Evolutionary conservation across 2,329 filamentous ascomycete genomes (phyloP), one percentile per base, ranked within the genome.

Genomic region (Xylaria sp.): DNA sequence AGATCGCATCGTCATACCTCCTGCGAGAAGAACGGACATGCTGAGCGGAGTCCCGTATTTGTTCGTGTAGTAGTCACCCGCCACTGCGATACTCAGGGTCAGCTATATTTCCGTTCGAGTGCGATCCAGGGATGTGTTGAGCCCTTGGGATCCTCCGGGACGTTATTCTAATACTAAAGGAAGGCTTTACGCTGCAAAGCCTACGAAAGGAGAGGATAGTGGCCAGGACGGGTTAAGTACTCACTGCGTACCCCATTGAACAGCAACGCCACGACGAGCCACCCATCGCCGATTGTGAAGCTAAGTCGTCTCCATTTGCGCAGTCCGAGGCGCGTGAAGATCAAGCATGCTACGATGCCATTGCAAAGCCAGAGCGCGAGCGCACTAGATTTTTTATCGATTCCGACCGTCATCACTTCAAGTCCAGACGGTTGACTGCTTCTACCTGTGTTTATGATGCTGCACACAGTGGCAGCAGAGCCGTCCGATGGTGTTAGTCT

Each of bases 341-440:
- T 67, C 1, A 72, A 19, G 1, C 12, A 6, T 3, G 45, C 19
- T 9, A 65, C 53, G 34, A 65, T 2, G 4, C 47, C 61, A 32
- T 64, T 65, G 61, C 69, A 67, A 9, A 65, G 17, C 64, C 67
- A 64, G n/a, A 71, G 57, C 11, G 66, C 62, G n/a, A 70, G 17
- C 0, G 21, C n/a, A 7, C 55, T 59, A 11, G 62, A 59, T 36
- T 4, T 39, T 2, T 17, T 7, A 14, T 57, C 54, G 11, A 7
- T 17, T 17, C 9, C 54, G 12, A 39, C 1, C 14, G 32, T 17
- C 53, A 56, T 56, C 8, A n/a, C 12, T 24, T 36, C 39, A 6
- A 19, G n/a, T 27, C 9, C 2, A 12, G 48, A 17, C 30, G 19
- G 19, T 6, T 45, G 14, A 11, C 39, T 1, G 17, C 39, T 45